A percentile compares a stretch with the other conserved stretches of the same genome.
Evolutionary conservation across 2,329 filamentous ascomycete genomes (phyloP).

Genomic region (Thielaviopsis musarum): DNA sequence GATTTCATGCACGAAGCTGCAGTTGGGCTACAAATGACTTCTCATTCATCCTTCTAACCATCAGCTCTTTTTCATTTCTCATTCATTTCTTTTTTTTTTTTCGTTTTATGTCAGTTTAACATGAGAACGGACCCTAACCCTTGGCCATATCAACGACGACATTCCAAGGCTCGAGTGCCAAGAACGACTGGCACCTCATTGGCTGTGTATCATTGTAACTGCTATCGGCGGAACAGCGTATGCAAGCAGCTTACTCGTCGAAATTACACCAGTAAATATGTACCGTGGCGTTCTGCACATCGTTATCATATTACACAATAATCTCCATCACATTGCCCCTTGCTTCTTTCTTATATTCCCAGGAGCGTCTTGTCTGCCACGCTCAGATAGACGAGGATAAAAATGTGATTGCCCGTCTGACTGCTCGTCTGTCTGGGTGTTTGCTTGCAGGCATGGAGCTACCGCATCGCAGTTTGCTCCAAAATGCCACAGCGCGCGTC

Average conservation of each 20-base stretch:
- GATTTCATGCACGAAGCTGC: not conserved
- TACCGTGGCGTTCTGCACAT: not conserved
- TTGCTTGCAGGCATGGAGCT: not conserved
- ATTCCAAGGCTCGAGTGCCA: not conserved
- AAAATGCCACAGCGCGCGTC: not conserved
- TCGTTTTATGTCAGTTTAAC: not conserved
- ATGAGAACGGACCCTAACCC: not conserved
- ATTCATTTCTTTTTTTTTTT: not conserved
- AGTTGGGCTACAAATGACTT: not conserved
- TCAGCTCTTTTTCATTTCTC: not conserved
- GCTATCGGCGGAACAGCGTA: not conserved
- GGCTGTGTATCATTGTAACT: not conserved
- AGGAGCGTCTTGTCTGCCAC: not conserved
- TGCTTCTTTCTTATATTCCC: not conserved
- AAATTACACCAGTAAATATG: not conserved
- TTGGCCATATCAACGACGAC: not conserved
- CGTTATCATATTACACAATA: not conserved
- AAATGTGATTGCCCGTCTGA: not conserved
- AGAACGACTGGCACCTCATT: not conserved
- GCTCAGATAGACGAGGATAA: not conserved
- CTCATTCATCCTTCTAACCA: not conserved
- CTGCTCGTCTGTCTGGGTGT: not conserved
- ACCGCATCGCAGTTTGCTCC: not conserved
- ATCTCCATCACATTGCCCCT: not conserved
- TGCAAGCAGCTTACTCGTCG: not conserved